Evolutionary conservation across 768 basidiomycete genomes (phyloP), one percentile per base, ranked within the genome.

Genomic region (Favolaschia claudopus): DNA sequence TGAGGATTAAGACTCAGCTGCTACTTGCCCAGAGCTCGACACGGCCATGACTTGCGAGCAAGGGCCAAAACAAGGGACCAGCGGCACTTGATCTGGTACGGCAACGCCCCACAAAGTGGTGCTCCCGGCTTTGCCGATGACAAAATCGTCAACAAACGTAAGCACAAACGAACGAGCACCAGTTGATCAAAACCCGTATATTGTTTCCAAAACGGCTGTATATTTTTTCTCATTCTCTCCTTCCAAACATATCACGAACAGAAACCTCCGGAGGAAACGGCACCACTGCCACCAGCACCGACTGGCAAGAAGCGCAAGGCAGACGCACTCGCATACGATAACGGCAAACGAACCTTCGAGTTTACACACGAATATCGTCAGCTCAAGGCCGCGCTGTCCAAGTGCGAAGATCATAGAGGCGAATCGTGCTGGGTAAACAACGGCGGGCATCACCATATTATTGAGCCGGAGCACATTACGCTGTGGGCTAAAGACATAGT

Each of bases 401-500:
- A n/a, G n/a, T 60, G 58, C 32, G 37, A 44, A 27, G 34, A 4
- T 15, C 51, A 53, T 39, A 38, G 31, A 22, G 25, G n/a, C 19
- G 24, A 60, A 14, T 32, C 13, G 27, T 60, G 52, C 25, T 58
- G 25, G 17, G 49, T 58, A 1, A 13, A 1, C 12, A 20, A 32
- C 13, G 52, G 48, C 19, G 52, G 45, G 24, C 42, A 54, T 32
- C 58, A 60, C 14, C 10, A 25, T 20, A 27, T 15, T 42, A 52
- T 60, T 17, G 46, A 54, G 3, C 24, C 9, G 12, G 17, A 39
- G 3, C 15, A 53, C 3, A 24, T 25, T 4, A 22, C 37, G 5
- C 52, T 60, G 7, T 60, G 58, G 58, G 58, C 58, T 2, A 60
- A 60, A n/a, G 37, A 53, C 22, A 60, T 60, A 27, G 51, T 54